Conservation (phyloP, 306 rosid species). For the Quillaja saponaria region DNA sequence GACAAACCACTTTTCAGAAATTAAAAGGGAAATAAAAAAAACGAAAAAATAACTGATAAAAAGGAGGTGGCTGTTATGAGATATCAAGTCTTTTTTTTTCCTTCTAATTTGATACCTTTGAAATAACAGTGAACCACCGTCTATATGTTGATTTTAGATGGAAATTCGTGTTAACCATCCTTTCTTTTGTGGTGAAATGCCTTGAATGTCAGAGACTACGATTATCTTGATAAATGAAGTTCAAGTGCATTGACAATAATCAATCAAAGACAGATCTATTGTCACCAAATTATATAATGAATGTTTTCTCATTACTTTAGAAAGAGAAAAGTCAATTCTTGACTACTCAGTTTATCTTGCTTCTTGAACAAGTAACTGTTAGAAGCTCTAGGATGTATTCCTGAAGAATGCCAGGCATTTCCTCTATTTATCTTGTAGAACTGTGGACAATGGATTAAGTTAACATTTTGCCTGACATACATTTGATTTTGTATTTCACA, state of each 20-base stretch:
- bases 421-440: conserved; percentile 17
- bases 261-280: background rate
- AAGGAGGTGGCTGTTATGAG: background rate
- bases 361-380: background rate
- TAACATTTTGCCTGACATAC: conserved; percentile 15
- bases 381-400: conserved; percentile 12
- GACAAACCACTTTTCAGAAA: too few relatives aligned
- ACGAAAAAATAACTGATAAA: background rate
- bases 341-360: background rate
- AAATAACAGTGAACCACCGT: background rate
- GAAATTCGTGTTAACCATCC: conserved; percentile 9
- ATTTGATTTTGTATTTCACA: conserved; percentile 29
- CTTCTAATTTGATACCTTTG: background rate
- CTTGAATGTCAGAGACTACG: background rate
- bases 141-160: conserved; percentile 2
- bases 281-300: background rate
- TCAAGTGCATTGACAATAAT: background rate
- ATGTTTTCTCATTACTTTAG: background rate
- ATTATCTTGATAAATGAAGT: background rate
- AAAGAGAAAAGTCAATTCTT: background rate
- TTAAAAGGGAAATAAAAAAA: background rate
- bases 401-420: background rate
- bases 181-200: conserved; percentile 7
- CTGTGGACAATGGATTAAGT: conserved; percentile 4
- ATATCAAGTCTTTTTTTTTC: conserved; percentile 15